These are phyloP conservation scores for Oidium heveae DNA, from an alignment of 2,329 filamentous ascomycete species.

Conservation along the genomic window DNA sequence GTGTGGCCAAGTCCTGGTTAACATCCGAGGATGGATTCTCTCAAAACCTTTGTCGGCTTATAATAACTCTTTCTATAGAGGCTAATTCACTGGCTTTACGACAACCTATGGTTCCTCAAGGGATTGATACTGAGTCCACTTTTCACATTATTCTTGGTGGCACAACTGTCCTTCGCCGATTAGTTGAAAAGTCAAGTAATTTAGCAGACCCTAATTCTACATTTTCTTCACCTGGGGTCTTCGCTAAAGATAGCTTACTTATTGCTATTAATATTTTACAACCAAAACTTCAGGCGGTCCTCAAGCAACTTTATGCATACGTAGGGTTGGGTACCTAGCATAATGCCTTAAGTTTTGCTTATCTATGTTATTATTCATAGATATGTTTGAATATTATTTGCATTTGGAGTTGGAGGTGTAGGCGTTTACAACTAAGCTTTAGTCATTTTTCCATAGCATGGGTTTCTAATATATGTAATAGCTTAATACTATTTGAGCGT, in stretches of 20 bases:
- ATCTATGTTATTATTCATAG: slow-evolving; percentile 12
- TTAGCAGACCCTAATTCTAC: slow-evolving; percentile 23
- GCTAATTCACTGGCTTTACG: slow-evolving; percentile 27
- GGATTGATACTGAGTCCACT: slow-evolving; percentile 14
- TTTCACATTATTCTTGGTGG: slow-evolving; percentile 36
- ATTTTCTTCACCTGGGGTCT: slow-evolving; percentile 35
- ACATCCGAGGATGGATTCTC: slow-evolving; percentile 65
- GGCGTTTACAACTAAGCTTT: slow-evolving; percentile 4
- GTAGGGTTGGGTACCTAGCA: slow-evolving; percentile 23
- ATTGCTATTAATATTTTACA: slow-evolving; percentile 40
- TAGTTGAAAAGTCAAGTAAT: slow-evolving; percentile 42
- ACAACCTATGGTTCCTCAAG: slow-evolving; percentile 9
- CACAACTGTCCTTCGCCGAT: slow-evolving; percentile 37
- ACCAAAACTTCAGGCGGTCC: slow-evolving; percentile 34
- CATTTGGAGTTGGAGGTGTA: slow-evolving; percentile 9
- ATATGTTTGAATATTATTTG: slow-evolving; percentile 10
- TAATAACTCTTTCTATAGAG: slow-evolving; percentile 37
- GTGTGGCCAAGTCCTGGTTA: slow-evolving; percentile 57
- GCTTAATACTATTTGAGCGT: not conserved
- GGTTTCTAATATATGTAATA: not conserved
- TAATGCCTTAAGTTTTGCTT: slow-evolving; percentile 5
- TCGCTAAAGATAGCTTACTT: slow-evolving; percentile 40
- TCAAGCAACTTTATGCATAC: slow-evolving; percentile 43
- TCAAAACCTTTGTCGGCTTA: slow-evolving; percentile 49
- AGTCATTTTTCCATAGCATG: not conserved